A percentile compares a stretch with the other conserved stretches of the same genome.
These are phyloP conservation scores for Stylosanthes scabra DNA, from an alignment of 331 rosid species.

Conservation along the genomic window DNA sequence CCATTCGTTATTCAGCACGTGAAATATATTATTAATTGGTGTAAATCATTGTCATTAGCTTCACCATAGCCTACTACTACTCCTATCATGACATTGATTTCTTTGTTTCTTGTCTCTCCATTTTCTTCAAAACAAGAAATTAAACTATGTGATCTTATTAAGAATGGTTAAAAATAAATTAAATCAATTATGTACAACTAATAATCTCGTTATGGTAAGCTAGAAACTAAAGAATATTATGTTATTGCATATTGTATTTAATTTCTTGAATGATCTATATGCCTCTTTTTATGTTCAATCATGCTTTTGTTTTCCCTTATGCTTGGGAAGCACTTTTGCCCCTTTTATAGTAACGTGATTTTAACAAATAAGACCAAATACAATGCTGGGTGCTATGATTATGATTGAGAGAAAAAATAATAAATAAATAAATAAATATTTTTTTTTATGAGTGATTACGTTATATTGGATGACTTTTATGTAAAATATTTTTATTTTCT, in stretches of 20 bases:
- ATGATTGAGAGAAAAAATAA: too few relatives aligned
- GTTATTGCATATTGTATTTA: background rate
- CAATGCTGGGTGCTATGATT: too few relatives aligned
- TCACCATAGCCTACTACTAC: background rate
- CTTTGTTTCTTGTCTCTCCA: constrained; percentile 23
- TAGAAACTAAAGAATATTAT: background rate
- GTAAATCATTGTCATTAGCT: constrained; percentile 37
- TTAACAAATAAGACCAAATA: background rate
- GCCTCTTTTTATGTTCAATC: background rate
- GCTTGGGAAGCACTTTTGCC: background rate
- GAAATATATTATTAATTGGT: constrained; percentile 23
- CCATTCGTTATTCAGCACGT: constrained; percentile 41
- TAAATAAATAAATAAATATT: too few relatives aligned
- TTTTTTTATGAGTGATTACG: too few relatives aligned
- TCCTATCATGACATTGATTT: constrained; percentile 2
- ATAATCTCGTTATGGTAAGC: background rate
- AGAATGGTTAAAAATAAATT: background rate
- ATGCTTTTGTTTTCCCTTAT: background rate
- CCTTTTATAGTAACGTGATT: background rate
- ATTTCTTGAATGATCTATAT: background rate
- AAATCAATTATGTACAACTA: background rate
- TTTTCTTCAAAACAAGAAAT: constrained; percentile 3
- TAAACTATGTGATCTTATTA: background rate
- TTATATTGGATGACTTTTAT: too few relatives aligned
- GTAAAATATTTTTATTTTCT: too few relatives aligned